Percentiles rank a stretch among this genome's conserved stretches.
These are phyloP conservation scores for Aspergillus ochraceus DNA, from an alignment of 2,329 filamentous ascomycete genomes.

Conservation along the genomic window DNA sequence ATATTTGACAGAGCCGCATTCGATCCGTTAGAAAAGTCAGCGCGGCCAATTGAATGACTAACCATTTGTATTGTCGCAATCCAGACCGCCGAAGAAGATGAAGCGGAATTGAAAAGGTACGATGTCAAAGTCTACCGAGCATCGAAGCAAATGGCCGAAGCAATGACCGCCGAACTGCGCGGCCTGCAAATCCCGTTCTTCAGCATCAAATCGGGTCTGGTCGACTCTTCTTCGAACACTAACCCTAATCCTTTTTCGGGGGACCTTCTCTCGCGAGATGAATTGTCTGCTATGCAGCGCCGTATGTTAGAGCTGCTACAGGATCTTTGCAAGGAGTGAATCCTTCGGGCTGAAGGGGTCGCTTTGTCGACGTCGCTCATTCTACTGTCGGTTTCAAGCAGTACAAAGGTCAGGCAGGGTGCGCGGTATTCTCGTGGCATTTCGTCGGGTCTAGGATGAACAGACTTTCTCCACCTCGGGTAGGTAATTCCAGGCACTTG, in stretches of 20 bases:
- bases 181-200: slow-evolving; percentile 63
- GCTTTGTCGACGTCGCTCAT: neutral
- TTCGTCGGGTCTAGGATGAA: neutral
- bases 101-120: slow-evolving; percentile 58
- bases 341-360: neutral
- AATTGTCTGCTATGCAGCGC: slow-evolving; percentile 47
- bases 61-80: neutral
- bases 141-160: slow-evolving; percentile 59
- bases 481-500: neutral
- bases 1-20: neutral
- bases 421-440: neutral
- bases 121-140: slow-evolving; percentile 64
- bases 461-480: neutral
- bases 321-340: slow-evolving; percentile 48
- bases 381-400: neutral
- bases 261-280: slow-evolving; percentile 25
- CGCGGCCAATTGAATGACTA: neutral
- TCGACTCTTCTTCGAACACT: slow-evolving; percentile 3
- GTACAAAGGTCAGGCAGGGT: neutral
- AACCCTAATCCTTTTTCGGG: neutral
- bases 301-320: slow-evolving; percentile 53
- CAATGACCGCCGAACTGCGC: slow-evolving; percentile 57
- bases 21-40: neutral
- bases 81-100: slow-evolving; percentile 49
- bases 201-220: slow-evolving; percentile 50